phyloP scores from a whole-genome alignment of 345 rosid species.

The Lumnitzera racemosa region DNA sequence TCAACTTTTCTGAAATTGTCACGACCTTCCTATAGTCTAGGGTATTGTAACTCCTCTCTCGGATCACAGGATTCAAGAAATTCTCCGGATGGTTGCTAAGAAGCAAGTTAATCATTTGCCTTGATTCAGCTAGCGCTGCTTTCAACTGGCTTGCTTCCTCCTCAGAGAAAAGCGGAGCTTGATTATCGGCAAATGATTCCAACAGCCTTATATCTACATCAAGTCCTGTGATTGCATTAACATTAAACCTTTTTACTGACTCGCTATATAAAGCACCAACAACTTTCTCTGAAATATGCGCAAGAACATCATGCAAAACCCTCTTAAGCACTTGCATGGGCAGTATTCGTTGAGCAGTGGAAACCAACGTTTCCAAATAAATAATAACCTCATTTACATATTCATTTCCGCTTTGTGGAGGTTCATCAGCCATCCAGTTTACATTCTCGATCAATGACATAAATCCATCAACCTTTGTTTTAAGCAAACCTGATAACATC shows the following conservation, averaged over 20 bases:
- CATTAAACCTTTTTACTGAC: slow-evolving; percentile 70
- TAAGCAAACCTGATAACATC: slow-evolving; percentile 83
- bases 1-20: slow-evolving; percentile 75
- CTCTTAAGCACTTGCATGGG: slow-evolving; percentile 72
- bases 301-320: slow-evolving; percentile 72
- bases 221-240: slow-evolving; percentile 72
- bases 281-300: slow-evolving; percentile 78
- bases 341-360: slow-evolving; percentile 95
- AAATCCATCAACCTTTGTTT: slow-evolving; percentile 85
- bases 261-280: slow-evolving; percentile 64
- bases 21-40: slow-evolving; percentile 81
- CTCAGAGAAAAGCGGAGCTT: slow-evolving; percentile 55
- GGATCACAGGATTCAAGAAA: slow-evolving; percentile 74
- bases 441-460: slow-evolving; percentile 87
- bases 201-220: slow-evolving; percentile 75
- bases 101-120: slow-evolving; percentile 78
- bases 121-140: slow-evolving; percentile 64
- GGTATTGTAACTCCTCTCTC: slow-evolving; percentile 76
- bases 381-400: slow-evolving; percentile 91
- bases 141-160: slow-evolving; percentile 81
- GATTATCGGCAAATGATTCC: slow-evolving; percentile 83
- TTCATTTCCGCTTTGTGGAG: slow-evolving; percentile 73
- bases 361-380: slow-evolving; percentile 84
- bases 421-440: slow-evolving; percentile 91
- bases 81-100: slow-evolving; percentile 89